Evolutionary conservation across 257 asterid species (phyloP), one percentile per base, ranked within the genome.

Genomic region (Nemophila menziesii): DNA sequence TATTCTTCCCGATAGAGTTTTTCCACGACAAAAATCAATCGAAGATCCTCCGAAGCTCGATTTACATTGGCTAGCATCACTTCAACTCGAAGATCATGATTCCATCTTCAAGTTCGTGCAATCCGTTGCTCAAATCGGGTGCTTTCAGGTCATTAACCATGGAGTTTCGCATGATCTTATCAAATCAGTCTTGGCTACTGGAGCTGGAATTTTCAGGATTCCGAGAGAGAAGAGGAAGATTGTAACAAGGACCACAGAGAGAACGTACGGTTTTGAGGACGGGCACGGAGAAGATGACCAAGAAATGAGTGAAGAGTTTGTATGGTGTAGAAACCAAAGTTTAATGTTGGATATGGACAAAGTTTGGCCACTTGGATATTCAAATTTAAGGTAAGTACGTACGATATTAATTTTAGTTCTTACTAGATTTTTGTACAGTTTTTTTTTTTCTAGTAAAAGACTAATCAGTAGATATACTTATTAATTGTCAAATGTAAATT

Each of bases 201-300:
- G 67, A 14, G 68, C 46, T 4, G 90, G 80, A 5, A 43, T 86
- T 21, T 86, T 86, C 17, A 48, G 60, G 52, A 57, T 86, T 7
- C 21, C 78, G 18, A 55, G 44, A 39, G 94, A 74, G 60, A 69
- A 61, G 71, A 76, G 73, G 70, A 66, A 29, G 44, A n/a, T 11
- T 49, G 66, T 48, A 53, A 50, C 50, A 5, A 60, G 90, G 58
- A 69, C 90, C 39, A 41, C 61, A 51, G 93, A 79, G 45, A 70
- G 65, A 57, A 51, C 56, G 10, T 79, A 57, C 33, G 94, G 96
- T 10, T 86, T 82, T 51, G 96, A 82, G 72, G 96, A 78, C 62
- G 36, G 57, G 27, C 74, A 71, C 0, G 73, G 69, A 3, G 93
- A 76, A 48, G 86, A 79, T 36, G 86, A 69, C 9, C n/a, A n/a